Percentiles rank a stretch among this genome's conserved stretches.
Conservation (phyloP, 163 green algal species). For the Prototheca wickerhamii region DNA sequence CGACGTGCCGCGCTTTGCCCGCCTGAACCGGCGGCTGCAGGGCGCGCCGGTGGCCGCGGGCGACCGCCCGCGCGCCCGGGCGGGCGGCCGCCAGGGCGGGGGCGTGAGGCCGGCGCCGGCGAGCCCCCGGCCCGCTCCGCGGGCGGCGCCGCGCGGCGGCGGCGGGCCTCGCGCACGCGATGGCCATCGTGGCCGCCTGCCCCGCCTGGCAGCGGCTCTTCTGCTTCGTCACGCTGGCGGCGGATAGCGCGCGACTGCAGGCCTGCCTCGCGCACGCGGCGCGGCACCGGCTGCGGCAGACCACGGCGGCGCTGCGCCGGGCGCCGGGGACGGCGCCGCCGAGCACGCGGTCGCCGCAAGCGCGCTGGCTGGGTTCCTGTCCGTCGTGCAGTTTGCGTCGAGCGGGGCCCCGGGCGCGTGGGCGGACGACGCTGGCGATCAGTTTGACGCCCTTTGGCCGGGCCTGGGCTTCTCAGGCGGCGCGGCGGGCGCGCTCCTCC, state of each 20-base stretch:
- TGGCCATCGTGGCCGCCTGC: constrained; percentile 27
- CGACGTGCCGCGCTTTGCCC: constrained; percentile 42
- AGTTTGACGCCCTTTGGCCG: too few species aligned
- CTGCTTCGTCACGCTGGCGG: constrained; percentile 50
- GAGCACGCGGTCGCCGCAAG: constrained; percentile 25
- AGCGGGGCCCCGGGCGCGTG: background rate
- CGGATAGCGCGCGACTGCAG: constrained; percentile 47
- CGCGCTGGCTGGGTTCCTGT: constrained; percentile 43
- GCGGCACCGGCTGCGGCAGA: background rate
- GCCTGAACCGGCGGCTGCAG: constrained; percentile 51
- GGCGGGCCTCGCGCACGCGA: constrained; percentile 11
- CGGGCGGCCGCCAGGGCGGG: background rate
- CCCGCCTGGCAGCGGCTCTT: constrained; percentile 40
- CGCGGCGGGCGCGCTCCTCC: background rate
- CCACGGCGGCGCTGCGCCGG: background rate
- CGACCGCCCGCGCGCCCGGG: background rate
- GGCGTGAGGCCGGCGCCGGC: background rate
- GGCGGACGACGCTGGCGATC: too few species aligned
- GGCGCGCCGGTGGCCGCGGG: background rate
- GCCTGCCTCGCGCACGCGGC: constrained; percentile 18
- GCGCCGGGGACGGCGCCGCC: constrained; percentile 1
- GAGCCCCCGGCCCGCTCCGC: too few species aligned
- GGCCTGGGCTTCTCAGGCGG: background rate
- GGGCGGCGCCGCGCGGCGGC: too few species aligned
- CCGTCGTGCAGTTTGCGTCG: constrained; percentile 18